phyloP scores from a whole-genome alignment of 1,284 basidiomycete genomes.

The Tilletiopsis washingtonensis region DNA sequence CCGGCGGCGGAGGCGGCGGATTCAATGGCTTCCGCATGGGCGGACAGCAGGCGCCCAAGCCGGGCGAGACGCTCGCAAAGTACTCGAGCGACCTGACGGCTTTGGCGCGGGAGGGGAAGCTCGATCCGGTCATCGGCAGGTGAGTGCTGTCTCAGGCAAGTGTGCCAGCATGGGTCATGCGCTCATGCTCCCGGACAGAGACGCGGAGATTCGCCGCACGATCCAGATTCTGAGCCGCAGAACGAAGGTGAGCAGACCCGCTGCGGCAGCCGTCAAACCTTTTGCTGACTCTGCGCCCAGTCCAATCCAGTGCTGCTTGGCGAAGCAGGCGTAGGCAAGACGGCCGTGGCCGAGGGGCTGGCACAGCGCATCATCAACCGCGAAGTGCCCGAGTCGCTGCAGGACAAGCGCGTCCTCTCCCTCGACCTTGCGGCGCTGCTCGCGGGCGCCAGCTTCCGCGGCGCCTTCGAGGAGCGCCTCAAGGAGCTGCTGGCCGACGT shows the following conservation, averaged over 20 bases:
- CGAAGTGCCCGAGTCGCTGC: slow-evolving; percentile 65
- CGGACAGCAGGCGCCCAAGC: slow-evolving; percentile 11
- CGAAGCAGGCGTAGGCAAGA: slow-evolving; percentile 43
- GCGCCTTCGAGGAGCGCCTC: slow-evolving; percentile 95
- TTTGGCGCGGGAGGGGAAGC: slow-evolving; percentile 22
- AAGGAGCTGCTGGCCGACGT: slow-evolving; percentile 84
- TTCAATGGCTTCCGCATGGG: slow-evolving; percentile 13
- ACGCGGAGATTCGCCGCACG: slow-evolving; percentile 71
- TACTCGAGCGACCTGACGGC: slow-evolving; percentile 24
- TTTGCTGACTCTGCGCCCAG: no score
- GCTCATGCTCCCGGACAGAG: no score
- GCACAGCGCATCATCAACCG: slow-evolving; percentile 79
- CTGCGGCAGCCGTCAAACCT: no score
- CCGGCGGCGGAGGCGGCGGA: slow-evolving; percentile 12
- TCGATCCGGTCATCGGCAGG: slow-evolving; percentile 53
- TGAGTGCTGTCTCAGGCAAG: no score
- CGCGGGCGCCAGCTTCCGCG: slow-evolving; percentile 92
- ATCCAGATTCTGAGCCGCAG: slow-evolving; percentile 59
- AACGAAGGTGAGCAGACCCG: no score
- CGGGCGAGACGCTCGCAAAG: slow-evolving; percentile 20
- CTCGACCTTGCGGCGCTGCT: slow-evolving; percentile 91
- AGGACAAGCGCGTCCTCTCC: slow-evolving; percentile 51
- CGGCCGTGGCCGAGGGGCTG: slow-evolving; percentile 83
- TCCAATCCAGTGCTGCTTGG: slow-evolving; percentile 67
- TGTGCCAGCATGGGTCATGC: no score